These are phyloP conservation scores for Myxozyma monticola DNA, from an alignment of 805 yeast species.

Conservation along the genomic window DNA sequence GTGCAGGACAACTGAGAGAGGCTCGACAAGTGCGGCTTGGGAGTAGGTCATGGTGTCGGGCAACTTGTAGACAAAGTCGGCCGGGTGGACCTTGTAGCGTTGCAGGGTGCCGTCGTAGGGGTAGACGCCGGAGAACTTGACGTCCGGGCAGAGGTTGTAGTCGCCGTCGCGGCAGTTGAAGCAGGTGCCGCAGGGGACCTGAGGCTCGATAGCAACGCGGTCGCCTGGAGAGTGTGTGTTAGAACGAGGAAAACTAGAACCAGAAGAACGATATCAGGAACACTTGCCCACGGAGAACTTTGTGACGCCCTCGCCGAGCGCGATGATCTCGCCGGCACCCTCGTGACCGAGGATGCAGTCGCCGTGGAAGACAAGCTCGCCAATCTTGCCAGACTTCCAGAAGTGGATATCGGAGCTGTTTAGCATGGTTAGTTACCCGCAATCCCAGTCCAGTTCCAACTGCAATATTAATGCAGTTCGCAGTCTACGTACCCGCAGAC, in stretches of 20 bases:
- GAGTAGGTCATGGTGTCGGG: slow-evolving; percentile 46
- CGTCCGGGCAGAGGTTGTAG: slow-evolving; percentile 53
- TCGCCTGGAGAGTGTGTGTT: slow-evolving; percentile 45
- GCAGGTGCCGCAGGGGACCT: slow-evolving; percentile 56
- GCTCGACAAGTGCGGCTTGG: slow-evolving; percentile 57
- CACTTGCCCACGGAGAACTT: slow-evolving; percentile 48
- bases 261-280: neutral
- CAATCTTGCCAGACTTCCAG: slow-evolving; percentile 73
- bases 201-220: slow-evolving; percentile 65
- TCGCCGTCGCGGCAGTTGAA: slow-evolving; percentile 51
- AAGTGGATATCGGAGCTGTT: too few relatives aligned
- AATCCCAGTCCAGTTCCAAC: too few relatives aligned
- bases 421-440: too few relatives aligned
- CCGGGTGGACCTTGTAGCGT: slow-evolving; percentile 48
- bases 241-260: slow-evolving; percentile 16
- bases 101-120: slow-evolving; percentile 58
- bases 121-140: slow-evolving; percentile 56
- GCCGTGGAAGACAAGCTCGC: slow-evolving; percentile 65
- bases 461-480: too few relatives aligned
- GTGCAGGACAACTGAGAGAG: slow-evolving; percentile 62
- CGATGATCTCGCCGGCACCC: slow-evolving; percentile 48
- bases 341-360: slow-evolving; percentile 73
- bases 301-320: slow-evolving; percentile 49
- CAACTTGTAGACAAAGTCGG: slow-evolving; percentile 44
- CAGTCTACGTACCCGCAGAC: slow-evolving; percentile 1